Evolutionary conservation across 129 eudicot genomes (phyloP).

Genomic region (Lactuca sativa): DNA sequence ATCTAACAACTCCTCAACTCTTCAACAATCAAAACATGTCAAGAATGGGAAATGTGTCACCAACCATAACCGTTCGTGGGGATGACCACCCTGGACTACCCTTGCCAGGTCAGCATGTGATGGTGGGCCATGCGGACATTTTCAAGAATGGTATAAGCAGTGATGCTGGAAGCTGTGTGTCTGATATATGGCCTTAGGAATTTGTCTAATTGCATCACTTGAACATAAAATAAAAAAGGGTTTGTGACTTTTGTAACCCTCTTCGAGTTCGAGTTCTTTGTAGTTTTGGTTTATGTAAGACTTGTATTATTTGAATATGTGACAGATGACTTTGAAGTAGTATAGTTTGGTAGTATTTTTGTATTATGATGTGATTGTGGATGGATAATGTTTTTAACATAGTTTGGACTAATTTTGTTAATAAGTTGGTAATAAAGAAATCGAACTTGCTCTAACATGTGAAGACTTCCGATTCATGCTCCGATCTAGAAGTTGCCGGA

Average conservation of each 20-base stretch:
- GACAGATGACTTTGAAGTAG: slow-evolving; percentile 6
- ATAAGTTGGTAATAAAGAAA: not conserved
- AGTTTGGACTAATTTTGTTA: not conserved
- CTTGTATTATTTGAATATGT: slow-evolving; percentile 16
- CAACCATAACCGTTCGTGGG: slow-evolving; percentile 48
- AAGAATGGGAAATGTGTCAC: slow-evolving; percentile 55
- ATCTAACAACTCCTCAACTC: slow-evolving; percentile 49
- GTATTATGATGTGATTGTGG: slow-evolving; percentile 5
- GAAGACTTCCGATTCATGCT: not conserved
- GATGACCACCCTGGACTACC: slow-evolving; percentile 47
- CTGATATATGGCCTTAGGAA: slow-evolving; percentile 65
- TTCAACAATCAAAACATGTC: slow-evolving; percentile 41
- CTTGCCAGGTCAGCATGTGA: slow-evolving; percentile 44
- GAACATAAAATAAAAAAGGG: slow-evolving; percentile 41
- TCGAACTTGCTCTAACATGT: too few relatives aligned
- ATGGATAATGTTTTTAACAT: not conserved
- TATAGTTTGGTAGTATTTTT: slow-evolving; percentile 17
- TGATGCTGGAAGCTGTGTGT: slow-evolving; percentile 48
- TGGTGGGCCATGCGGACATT: slow-evolving; percentile 34
- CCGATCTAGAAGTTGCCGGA: too few relatives aligned
- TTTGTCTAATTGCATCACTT: slow-evolving; percentile 33
- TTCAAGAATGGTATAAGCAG: slow-evolving; percentile 42
- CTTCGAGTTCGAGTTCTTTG: not conserved
- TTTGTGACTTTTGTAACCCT: slow-evolving; percentile 9
- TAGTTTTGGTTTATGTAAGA: slow-evolving; percentile 25